Conservation (phyloP, 352 stramenopile species). For the Globisporangium ultimum region DNA sequence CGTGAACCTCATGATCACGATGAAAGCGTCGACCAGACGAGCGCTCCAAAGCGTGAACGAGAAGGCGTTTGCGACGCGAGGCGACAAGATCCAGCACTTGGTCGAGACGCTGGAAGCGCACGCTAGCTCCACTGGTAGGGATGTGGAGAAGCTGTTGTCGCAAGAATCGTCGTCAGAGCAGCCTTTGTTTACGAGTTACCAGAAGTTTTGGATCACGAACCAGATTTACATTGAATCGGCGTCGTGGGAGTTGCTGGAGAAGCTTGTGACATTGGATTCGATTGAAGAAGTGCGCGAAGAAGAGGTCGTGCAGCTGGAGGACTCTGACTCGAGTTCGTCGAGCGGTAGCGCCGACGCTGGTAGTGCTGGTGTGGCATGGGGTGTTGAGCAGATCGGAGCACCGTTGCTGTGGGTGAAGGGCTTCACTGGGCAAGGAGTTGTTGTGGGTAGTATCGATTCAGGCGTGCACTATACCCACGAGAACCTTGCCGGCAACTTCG, state of each 20-base stretch:
- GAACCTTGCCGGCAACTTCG: slow-evolving; percentile 5
- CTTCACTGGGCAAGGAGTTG: slow-evolving; percentile 11
- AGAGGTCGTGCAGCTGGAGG: slow-evolving; percentile 1
- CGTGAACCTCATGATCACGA: slow-evolving; percentile 22
- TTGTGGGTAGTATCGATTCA: slow-evolving; percentile 19
- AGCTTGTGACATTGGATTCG: slow-evolving; percentile 12
- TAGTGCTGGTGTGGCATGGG: slow-evolving; percentile 7
- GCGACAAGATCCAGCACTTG: slow-evolving; percentile 17
- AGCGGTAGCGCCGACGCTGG: not conserved
- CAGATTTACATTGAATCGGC: slow-evolving; percentile 23
- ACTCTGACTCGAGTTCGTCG: not conserved
- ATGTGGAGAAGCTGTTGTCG: slow-evolving; percentile 12
- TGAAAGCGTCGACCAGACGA: slow-evolving; percentile 13
- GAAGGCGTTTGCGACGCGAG: slow-evolving; percentile 9
- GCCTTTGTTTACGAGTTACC: slow-evolving; percentile 13
- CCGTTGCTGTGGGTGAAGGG: slow-evolving; percentile 10
- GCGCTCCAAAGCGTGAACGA: slow-evolving; percentile 15
- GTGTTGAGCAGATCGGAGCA: slow-evolving; percentile 12
- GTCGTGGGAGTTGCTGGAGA: slow-evolving; percentile 21
- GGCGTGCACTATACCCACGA: slow-evolving; percentile 15
- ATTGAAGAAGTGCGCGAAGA: slow-evolving; percentile 20
- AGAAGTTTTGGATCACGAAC: slow-evolving; percentile 31
- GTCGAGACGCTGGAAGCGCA: slow-evolving; percentile 13
- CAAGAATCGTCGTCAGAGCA: slow-evolving; percentile 7
- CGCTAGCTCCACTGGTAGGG: not conserved